These are phyloP conservation scores for Malassezia equina DNA, from an alignment of 1,284 basidiomycete species.

Conservation along the genomic window DNA sequence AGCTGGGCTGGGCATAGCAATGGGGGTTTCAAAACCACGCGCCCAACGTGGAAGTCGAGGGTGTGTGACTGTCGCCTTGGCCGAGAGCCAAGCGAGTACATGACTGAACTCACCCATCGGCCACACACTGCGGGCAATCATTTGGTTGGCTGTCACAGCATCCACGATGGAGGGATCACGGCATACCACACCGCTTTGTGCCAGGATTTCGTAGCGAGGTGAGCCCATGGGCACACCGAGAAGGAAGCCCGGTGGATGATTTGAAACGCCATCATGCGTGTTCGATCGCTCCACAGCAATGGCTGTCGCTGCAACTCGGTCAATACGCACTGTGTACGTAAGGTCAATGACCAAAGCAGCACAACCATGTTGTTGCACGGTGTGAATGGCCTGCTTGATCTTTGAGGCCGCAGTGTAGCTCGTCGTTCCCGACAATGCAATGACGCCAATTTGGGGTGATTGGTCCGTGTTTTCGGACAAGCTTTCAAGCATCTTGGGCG, in stretches of 20 bases:
- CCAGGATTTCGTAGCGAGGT: constrained; percentile 3
- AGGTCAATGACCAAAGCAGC: constrained; percentile 5
- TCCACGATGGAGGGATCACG: not conserved
- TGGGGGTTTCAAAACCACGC: not conserved
- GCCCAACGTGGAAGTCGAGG: constrained; percentile 9
- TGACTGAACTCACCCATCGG: constrained; percentile 1
- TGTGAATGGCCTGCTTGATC: constrained; percentile 1
- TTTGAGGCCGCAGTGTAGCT: constrained; percentile 6
- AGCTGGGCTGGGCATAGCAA: not conserved
- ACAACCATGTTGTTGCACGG: constrained; percentile 1
- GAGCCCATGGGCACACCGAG: constrained; percentile 1
- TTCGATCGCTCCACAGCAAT: not conserved
- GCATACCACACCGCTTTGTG: not conserved
- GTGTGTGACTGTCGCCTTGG: not conserved
- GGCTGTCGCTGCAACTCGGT: not conserved
- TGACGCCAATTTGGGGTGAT: constrained; percentile 5
- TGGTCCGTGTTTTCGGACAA: not conserved
- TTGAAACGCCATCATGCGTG: not conserved
- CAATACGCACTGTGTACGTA: constrained; percentile 2
- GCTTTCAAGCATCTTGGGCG: not conserved
- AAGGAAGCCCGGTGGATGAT: constrained; percentile 5
- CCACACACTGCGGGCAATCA: not conserved
- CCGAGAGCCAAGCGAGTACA: constrained; percentile 1
- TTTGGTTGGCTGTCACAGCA: not conserved
- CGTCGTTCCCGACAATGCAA: constrained; percentile 1